These are phyloP conservation scores for Carex arenaria DNA, from an alignment of 202 grass and related monocot genomes.

Conservation along the genomic window DNA sequence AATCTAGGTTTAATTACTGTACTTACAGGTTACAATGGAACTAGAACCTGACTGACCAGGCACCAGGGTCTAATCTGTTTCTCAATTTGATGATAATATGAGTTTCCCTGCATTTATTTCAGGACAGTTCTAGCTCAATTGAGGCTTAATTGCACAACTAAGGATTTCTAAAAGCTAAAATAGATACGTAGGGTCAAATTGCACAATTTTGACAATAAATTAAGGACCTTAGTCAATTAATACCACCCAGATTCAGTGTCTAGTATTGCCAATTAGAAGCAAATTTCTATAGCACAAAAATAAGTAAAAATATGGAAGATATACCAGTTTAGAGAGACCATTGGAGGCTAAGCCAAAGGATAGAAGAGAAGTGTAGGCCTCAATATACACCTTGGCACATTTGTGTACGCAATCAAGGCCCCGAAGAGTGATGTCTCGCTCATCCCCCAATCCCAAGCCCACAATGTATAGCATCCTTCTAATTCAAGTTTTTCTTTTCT, in stretches of 20 bases:
- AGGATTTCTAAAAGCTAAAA: background rate
- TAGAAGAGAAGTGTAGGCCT: slow-evolving; percentile 95
- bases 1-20: background rate
- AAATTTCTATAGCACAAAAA: background rate
- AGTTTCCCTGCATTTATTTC: background rate
- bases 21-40: background rate
- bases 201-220: background rate
- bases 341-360: slow-evolving; percentile 76
- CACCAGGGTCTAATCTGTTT: background rate
- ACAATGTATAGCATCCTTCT: slow-evolving; percentile 80
- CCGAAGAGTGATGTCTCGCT: slow-evolving; percentile 85
- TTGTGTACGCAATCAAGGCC: slow-evolving; percentile 70
- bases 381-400: slow-evolving; percentile 79
- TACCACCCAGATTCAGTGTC: background rate
- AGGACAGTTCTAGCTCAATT: background rate
- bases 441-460: slow-evolving; percentile 80
- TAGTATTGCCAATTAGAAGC: background rate
- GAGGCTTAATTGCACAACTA: background rate
- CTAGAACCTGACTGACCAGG: background rate
- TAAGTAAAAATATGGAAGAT: background rate
- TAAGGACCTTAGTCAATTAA: background rate
- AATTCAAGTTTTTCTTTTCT: background rate
- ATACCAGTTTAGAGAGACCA: slow-evolving; percentile 62
- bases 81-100: background rate
- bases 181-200: background rate